phyloP scores from a whole-genome alignment of 306 rosid genomes.

The Vicia sativa region DNA sequence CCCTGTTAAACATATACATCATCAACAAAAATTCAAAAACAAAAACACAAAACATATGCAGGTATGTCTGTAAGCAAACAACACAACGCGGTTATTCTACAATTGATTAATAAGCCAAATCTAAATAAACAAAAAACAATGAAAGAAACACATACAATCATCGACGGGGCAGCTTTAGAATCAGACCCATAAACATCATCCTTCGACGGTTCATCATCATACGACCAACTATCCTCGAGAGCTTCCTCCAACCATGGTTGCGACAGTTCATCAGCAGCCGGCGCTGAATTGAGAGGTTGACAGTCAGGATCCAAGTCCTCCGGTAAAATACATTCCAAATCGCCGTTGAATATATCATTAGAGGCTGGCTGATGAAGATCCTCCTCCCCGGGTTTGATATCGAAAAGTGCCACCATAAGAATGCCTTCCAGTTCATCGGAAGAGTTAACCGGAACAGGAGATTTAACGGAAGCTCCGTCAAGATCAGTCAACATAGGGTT shows the following conservation, averaged over 20 bases:
- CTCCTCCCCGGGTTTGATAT: not conserved
- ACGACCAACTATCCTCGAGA: not conserved
- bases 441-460: not conserved
- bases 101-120: not conserved
- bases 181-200: not conserved
- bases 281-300: constrained; percentile 7
- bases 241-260: not conserved
- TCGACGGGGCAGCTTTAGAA: constrained; percentile 33
- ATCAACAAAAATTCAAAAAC: not conserved
- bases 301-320: constrained; percentile 8
- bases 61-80: not conserved
- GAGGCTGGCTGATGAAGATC: constrained; percentile 23
- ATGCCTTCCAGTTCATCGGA: not conserved
- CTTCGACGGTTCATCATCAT: not conserved
- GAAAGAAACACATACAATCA: constrained; percentile 48
- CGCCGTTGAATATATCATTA: not conserved
- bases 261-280: constrained; percentile 29
- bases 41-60: not conserved
- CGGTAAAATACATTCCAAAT: constrained; percentile 21
- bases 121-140: not conserved
- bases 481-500: constrained; percentile 1
- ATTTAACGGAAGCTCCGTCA: not conserved
- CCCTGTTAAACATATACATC: constrained; percentile 56
- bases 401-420: not conserved
- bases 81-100: no score